A percentile compares a stretch with the other conserved stretches of the same genome.
Evolutionary conservation across 441 rosid genomes (phyloP).

Genomic region (Omphalea diandra): DNA sequence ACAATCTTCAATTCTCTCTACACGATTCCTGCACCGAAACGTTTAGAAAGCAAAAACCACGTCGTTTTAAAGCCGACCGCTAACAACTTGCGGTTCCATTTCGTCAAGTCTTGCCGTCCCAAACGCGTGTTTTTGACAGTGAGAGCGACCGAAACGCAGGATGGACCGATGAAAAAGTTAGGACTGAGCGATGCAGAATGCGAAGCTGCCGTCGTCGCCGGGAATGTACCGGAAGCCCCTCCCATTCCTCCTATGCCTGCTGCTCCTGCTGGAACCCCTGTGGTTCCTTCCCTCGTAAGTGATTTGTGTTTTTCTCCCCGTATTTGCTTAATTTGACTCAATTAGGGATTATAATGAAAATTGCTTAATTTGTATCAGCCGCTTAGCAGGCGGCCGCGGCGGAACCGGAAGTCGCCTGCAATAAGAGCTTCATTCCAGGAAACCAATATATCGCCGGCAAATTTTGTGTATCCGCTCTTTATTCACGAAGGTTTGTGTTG

Average conservation of each 20-base stretch:
- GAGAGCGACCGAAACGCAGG: conserved; percentile 50
- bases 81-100: conserved; percentile 7
- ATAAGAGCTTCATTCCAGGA: conserved; percentile 83
- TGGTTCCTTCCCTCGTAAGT: conserved; percentile 67
- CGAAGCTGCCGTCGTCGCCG: conserved; percentile 85
- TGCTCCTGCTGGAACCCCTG: conserved; percentile 83
- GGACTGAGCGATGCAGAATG: conserved; percentile 78
- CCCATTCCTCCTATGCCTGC: conserved; percentile 75
- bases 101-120: conserved; percentile 22
- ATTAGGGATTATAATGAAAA: background rate
- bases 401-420: conserved; percentile 69
- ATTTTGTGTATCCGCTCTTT: conserved; percentile 90
- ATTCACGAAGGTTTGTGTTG: conserved; percentile 81
- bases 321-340: too few relatives aligned
- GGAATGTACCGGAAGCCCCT: conserved; percentile 83
- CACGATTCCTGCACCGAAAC: conserved; percentile 19
- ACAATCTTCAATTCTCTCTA: conserved; percentile 20
- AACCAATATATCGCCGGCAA: conserved; percentile 75
- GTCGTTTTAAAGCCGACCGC: conserved; percentile 19
- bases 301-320: background rate
- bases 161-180: conserved; percentile 49
- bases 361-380: conserved; percentile 44
- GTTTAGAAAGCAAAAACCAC: conserved; percentile 24
- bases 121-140: conserved; percentile 35
- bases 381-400: conserved; percentile 77